Conservation (phyloP, 306 rosid species). For the Gastrolobium villosum region DNA sequence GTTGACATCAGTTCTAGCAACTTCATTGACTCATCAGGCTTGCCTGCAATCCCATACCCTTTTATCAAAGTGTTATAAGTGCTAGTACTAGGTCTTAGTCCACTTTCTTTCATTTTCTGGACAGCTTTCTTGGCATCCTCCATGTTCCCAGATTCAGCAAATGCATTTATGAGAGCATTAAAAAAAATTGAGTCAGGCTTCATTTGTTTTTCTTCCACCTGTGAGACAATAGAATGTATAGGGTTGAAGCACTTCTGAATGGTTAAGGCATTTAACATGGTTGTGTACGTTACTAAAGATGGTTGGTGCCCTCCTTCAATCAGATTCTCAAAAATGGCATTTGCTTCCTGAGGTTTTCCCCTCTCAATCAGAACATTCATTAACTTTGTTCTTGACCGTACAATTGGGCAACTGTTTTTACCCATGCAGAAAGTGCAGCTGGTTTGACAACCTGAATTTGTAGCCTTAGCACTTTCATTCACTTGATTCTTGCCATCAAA, state of each 20-base stretch:
- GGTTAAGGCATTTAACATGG: slow-evolving; percentile 68
- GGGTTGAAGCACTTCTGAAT: slow-evolving; percentile 65
- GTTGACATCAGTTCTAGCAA: slow-evolving; percentile 65
- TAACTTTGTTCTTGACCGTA: slow-evolving; percentile 63
- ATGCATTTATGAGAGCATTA: slow-evolving; percentile 74
- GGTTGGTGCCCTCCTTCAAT: slow-evolving; percentile 72
- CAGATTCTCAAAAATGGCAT: slow-evolving; percentile 58
- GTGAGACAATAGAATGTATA: slow-evolving; percentile 60
- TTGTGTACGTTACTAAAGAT: slow-evolving; percentile 70
- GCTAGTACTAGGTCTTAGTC: slow-evolving; percentile 59
- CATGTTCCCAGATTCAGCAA: slow-evolving; percentile 71
- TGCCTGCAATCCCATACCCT: slow-evolving; percentile 78
- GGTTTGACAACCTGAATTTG: slow-evolving; percentile 46
- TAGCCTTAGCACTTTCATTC: slow-evolving; percentile 43
- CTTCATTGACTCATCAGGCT: slow-evolving; percentile 67
- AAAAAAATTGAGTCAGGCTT: slow-evolving; percentile 72
- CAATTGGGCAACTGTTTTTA: slow-evolving; percentile 58
- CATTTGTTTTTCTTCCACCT: slow-evolving; percentile 68
- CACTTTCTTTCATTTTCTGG: slow-evolving; percentile 72
- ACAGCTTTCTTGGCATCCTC: slow-evolving; percentile 70
- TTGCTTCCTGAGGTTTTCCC: slow-evolving; percentile 68
- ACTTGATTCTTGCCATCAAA: slow-evolving; percentile 47
- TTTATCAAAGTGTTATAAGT: slow-evolving; percentile 74
- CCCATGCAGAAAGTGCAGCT: slow-evolving; percentile 60
- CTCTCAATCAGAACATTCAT: slow-evolving; percentile 68